Conservation (phyloP, 1,284 basidiomycete species). For the Ganoderma sinense region DNA sequence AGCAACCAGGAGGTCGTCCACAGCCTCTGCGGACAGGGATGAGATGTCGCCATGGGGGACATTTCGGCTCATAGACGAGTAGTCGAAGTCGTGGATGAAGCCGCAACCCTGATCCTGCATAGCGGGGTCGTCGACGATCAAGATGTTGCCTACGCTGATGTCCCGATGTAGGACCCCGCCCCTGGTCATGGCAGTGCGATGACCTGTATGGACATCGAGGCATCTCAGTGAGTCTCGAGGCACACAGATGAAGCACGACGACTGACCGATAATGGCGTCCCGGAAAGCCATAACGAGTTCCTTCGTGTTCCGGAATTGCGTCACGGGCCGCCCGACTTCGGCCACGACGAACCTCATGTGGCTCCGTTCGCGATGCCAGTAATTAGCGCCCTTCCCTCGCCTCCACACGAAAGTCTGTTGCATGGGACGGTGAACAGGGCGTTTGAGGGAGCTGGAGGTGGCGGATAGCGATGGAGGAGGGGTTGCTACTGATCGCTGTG, state of each 20-base stretch:
- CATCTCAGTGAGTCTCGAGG: background rate
- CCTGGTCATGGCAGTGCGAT: background rate
- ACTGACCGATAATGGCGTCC: conserved; percentile 27
- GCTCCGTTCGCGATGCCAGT: conserved; percentile 20
- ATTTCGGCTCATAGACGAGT: background rate
- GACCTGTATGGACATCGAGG: background rate
- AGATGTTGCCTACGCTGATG: conserved; percentile 13
- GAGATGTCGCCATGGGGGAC: background rate
- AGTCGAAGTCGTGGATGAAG: conserved; percentile 22
- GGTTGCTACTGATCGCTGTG: background rate
- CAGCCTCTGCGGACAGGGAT: background rate
- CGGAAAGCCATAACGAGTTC: conserved; percentile 17
- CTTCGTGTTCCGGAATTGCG: conserved; percentile 15
- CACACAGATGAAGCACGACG: background rate
- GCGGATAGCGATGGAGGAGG: background rate
- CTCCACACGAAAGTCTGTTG: conserved; percentile 22
- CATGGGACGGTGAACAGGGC: background rate
- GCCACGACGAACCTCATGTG: conserved; percentile 27
- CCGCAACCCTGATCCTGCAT: background rate
- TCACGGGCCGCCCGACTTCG: conserved; percentile 22
- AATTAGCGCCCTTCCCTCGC: background rate
- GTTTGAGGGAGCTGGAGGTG: too few relatives aligned
- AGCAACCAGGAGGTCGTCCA: background rate
- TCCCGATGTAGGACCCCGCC: conserved; percentile 16
- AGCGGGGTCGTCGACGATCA: conserved; percentile 2